phyloP scores from a whole-genome alignment of 495 filamentous ascomycete genomes.

The Penicillium bovifimosum region DNA sequence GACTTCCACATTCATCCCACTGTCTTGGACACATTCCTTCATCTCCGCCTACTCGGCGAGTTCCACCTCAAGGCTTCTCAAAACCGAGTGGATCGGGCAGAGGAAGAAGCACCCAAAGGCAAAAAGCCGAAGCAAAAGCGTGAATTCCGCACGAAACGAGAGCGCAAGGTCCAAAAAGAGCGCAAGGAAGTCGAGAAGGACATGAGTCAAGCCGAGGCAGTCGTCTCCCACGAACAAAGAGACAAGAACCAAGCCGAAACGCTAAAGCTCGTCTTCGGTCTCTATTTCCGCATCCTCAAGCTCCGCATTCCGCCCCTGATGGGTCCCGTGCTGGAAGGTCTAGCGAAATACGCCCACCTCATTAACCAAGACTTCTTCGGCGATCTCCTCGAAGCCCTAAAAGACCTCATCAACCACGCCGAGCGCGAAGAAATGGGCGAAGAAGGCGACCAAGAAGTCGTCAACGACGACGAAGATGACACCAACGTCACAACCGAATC shows the following conservation, averaged over 20 bases:
- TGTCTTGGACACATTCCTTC: conserved; percentile 85
- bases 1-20: conserved; percentile 77
- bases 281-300: conserved; percentile 92
- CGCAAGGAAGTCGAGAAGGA: conserved; percentile 85
- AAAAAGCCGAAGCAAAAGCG: conserved; percentile 71
- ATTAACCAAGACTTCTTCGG: conserved; percentile 99
- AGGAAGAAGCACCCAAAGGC: conserved; percentile 33
- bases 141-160: conserved; percentile 68
- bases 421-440: conserved; percentile 48
- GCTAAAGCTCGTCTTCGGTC: conserved; percentile 88
- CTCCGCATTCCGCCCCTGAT: conserved; percentile 68
- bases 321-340: conserved; percentile 87
- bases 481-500: conserved; percentile 27
- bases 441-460: conserved; percentile 33
- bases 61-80: conserved; percentile 76
- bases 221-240: conserved; percentile 83
- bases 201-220: conserved; percentile 85
- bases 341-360: conserved; percentile 86
- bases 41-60: conserved; percentile 81
- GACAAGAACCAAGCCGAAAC: conserved; percentile 92
- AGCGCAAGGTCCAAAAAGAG: conserved; percentile 71
- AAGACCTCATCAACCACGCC: conserved; percentile 76
- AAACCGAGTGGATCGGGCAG: conserved; percentile 59
- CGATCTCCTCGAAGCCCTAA: conserved; percentile 86
- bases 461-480: conserved; percentile 33